Percentiles rank a stretch among this genome's conserved stretches.
Conservation (phyloP, 345 rosid genomes). For the Arabis alpina region DNA sequence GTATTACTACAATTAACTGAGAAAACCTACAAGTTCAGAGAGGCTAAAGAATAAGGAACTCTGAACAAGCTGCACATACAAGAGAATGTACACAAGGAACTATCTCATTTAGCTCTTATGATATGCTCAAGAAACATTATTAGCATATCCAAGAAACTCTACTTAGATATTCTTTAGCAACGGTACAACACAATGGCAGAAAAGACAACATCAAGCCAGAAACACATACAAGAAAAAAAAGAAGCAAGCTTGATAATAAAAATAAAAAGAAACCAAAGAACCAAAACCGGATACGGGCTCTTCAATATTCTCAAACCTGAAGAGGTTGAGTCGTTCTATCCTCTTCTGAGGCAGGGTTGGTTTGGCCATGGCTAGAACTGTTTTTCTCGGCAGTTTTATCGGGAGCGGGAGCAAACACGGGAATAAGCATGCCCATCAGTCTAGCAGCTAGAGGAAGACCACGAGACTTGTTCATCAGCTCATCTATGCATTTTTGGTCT, state of each 20-base stretch:
- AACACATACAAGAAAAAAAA: neutral
- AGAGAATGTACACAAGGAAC: no score
- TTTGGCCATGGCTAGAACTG: neutral
- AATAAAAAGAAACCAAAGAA: neutral
- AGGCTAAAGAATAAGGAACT: no score
- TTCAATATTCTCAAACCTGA: neutral
- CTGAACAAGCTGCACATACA: no score
- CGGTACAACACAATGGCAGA: conserved; percentile 3
- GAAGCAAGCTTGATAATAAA: neutral
- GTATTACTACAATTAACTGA: no score
- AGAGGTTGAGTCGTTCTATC: neutral
- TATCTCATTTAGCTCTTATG: no score
- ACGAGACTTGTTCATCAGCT: conserved; percentile 41
- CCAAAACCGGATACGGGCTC: neutral
- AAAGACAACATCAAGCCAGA: conserved; percentile 1
- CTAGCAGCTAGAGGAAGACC: conserved; percentile 51
- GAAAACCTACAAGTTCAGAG: no score
- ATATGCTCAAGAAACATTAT: neutral
- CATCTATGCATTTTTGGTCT: conserved; percentile 35
- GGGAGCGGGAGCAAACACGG: conserved; percentile 9
- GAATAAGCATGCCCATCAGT: conserved; percentile 35
- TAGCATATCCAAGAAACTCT: neutral
- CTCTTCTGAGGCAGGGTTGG: neutral
- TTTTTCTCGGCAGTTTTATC: neutral
- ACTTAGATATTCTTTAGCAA: neutral